Evolutionary conservation across 2,329 filamentous ascomycete species (phyloP), one percentile per base, ranked within the genome.

Genomic region (Trichoderma atrobrunneum): DNA sequence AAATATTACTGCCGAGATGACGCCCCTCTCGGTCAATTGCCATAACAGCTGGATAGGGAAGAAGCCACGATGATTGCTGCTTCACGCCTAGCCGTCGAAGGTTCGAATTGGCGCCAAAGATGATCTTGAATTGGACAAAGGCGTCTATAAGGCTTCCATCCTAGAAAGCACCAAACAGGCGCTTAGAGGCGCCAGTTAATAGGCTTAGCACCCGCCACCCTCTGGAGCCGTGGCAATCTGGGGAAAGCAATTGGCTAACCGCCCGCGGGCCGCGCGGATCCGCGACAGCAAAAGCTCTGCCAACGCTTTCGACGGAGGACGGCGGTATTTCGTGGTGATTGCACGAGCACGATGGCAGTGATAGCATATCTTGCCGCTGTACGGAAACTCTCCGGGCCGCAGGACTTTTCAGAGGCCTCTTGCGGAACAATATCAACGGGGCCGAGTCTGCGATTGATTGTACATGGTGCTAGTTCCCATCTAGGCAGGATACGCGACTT

Each of bases 161-260:
- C 43, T 61, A 54, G 10, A 61, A 59, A 28, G 7, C 32, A 30
- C 21, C 7, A 66, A 32, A 57, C 67, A 66, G 32, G 67, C 67
- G 43, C 39, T 30, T 60, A 18, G 16, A 61, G 30, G 57, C 67
- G 57, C 57, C 67, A 62, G 34, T 34, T 16, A 14, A 30, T 36
- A 59, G 32, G 7, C 16, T 39, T 43, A 43, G 32, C 57, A 69
- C 18, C 56, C 66, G 65, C 65, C 43, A 21, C 28, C 14, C 14
- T 32, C 59, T 32, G 14, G 36, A 28, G 54, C 56, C 56, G 32
- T 24, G n/a, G 36, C 26, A 34, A 34, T 32, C 56, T n/a, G 67
- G 67, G 67, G 57, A 39, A 54, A 70, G 21, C 21, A 28, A 70
- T 62, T 70, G 67, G 67, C 57, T 54, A 28, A 26, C 57, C 54